Evolutionary conservation across 108 stramenopile genomes (phyloP).

Genomic region (Licmophora abbreviata): DNA sequence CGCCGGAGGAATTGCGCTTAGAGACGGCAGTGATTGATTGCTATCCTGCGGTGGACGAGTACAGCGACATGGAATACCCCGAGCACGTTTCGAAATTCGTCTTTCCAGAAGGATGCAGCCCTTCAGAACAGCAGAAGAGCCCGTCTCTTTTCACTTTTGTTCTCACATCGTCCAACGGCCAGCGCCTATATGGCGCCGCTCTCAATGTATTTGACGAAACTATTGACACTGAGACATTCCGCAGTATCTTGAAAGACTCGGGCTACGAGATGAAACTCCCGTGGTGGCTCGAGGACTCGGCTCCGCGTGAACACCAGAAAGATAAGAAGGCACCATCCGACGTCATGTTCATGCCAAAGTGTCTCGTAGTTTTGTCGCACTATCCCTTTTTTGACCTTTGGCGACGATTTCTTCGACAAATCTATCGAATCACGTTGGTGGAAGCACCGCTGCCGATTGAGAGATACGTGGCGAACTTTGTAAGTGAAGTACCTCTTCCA

Average conservation of each 20-base stretch:
- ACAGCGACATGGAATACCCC: conserved; percentile 58
- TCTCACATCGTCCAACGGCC: conserved; percentile 56
- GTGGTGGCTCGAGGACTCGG: conserved; percentile 8
- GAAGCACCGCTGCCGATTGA: conserved; percentile 83
- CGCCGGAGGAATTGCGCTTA: conserved; percentile 40
- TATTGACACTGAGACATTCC: conserved; percentile 21
- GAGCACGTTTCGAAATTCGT: conserved; percentile 59
- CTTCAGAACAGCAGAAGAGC: conserved; percentile 21
- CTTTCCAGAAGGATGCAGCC: conserved; percentile 61
- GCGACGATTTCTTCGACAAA: conserved; percentile 54
- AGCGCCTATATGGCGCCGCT: conserved; percentile 60
- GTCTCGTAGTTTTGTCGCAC: conserved; percentile 78
- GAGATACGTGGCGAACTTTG: conserved; percentile 83
- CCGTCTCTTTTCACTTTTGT: conserved; percentile 77
- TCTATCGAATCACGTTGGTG: conserved; percentile 74
- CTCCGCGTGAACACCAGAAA: not conserved
- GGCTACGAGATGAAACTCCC: conserved; percentile 23
- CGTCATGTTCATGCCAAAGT: conserved; percentile 68
- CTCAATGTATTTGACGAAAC: conserved; percentile 62
- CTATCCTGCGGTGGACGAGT: conserved; percentile 41
- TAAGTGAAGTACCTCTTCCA: conserved; percentile 79
- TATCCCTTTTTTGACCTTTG: conserved; percentile 80
- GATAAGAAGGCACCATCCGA: not conserved
- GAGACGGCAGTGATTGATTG: conserved; percentile 52
- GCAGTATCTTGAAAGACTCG: conserved; percentile 12